Evolutionary conservation across 2,329 filamentous ascomycete species (phyloP), one percentile per base, ranked within the genome.

Genomic region (Alternaria viburni): DNA sequence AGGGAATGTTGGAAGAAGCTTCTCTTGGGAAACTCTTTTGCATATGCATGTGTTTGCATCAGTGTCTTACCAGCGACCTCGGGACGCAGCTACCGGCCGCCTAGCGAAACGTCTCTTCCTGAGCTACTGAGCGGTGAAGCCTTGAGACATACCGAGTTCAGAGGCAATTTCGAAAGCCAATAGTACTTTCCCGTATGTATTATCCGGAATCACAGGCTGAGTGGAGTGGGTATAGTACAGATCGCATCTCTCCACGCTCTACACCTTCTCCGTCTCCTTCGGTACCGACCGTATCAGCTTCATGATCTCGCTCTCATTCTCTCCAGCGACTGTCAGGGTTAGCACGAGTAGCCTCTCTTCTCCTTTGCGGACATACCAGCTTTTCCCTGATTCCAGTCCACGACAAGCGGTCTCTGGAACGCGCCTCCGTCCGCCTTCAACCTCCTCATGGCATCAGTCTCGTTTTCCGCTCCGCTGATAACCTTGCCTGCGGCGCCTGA

Each of bases 321-420:
- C 92, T 19, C 93, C 92, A 25, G 88, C 83, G 10, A 89, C 87
- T 86, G 66, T 25, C 25, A 19, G 11, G 5, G 59, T 71, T 61
- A 72, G 67, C 45, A 47, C 10, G 50, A 10, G n/a, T 26, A 59
- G 13, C 17, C 30, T 26, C 30, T 36, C 5, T 15, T 43, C 47
- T 15, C 44, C 28, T 43, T 23, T 12, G n/a, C 52, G 17, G 17
- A 23, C 82, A 59, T 80, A 82, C 91, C 84, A 50, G 90, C 95
- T 79, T 89, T 91, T 68, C 94, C 96, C 79, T 95, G 94, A 78
- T 91, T 93, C 96, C 96, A 98, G 79, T 98, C 95, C 56, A 98
- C 95, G 83, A 96, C 92, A 78, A 97, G 82, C 25, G 95, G 95
- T 69, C 90, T 83, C 73, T 91, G 83, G 79, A 98, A 94, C 73